These are phyloP conservation scores for Arthrobotrys megalospora DNA, from an alignment of 2,329 filamentous ascomycete species.

Conservation along the genomic window DNA sequence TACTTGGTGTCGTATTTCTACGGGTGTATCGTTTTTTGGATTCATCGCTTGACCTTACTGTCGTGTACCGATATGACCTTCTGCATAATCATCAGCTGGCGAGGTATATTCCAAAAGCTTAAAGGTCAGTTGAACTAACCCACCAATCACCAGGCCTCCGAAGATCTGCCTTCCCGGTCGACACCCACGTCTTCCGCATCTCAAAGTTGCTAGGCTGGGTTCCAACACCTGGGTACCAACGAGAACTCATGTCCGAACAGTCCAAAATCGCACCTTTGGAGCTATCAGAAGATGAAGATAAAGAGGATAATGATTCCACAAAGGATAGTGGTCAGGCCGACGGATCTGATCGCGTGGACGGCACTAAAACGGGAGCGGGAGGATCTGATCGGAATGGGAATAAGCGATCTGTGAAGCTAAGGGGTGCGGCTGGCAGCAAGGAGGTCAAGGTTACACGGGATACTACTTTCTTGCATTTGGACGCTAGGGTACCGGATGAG, in stretches of 20 bases:
- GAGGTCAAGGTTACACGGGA: constrained; percentile 66
- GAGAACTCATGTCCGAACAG: constrained; percentile 37
- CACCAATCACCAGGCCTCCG: constrained; percentile 65
- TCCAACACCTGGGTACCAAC: constrained; percentile 64
- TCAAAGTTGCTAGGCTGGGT: constrained; percentile 71
- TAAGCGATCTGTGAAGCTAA: constrained; percentile 16
- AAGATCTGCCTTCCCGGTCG: constrained; percentile 71
- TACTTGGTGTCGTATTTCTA: not conserved
- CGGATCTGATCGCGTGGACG: constrained; percentile 20
- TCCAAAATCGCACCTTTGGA: constrained; percentile 39
- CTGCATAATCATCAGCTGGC: not conserved
- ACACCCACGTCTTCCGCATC: constrained; percentile 72
- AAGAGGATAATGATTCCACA: not conserved
- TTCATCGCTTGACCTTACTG: not conserved
- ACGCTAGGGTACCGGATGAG: constrained; percentile 69
- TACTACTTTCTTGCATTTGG: constrained; percentile 71
- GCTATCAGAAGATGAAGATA: constrained; percentile 13
- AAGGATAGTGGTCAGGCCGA: constrained; percentile 9
- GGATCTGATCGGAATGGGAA: constrained; percentile 23
- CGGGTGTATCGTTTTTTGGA: not conserved
- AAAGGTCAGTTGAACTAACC: constrained; percentile 15
- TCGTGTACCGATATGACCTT: not conserved
- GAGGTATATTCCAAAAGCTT: not conserved
- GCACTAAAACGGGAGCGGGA: constrained; percentile 4
- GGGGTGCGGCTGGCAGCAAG: not conserved